These are phyloP conservation scores for Solanum peruvianum DNA, from an alignment of 257 asterid genomes.

Conservation along the genomic window DNA sequence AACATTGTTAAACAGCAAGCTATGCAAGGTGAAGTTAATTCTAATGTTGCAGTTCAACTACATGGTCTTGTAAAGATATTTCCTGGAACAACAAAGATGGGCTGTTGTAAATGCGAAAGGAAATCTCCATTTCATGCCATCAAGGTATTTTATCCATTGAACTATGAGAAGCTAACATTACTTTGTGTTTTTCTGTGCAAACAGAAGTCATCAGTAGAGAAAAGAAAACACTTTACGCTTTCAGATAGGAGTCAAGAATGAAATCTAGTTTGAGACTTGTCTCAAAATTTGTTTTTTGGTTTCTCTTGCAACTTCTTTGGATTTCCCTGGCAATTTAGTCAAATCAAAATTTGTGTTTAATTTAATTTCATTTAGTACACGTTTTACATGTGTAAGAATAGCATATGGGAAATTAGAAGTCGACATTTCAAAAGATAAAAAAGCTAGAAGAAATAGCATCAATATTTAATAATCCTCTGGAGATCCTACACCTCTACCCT, in stretches of 20 bases:
- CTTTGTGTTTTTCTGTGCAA: neutral
- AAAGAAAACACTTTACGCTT: neutral
- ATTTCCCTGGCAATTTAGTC: neutral
- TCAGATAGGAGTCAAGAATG: neutral
- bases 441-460: neutral
- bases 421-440: neutral
- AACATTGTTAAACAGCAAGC: conserved; percentile 63
- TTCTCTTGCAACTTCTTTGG: neutral
- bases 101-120: conserved; percentile 66
- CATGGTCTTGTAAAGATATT: conserved; percentile 69
- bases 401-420: neutral
- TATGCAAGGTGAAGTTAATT: conserved; percentile 36
- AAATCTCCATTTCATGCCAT: conserved; percentile 88
- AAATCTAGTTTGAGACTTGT: neutral
- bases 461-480: neutral
- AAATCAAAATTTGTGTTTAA: neutral
- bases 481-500: neutral
- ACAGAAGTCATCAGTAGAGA: neutral
- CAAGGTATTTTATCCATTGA: conserved; percentile 28
- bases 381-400: neutral
- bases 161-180: neutral
- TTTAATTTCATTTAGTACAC: neutral
- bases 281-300: neutral
- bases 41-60: conserved; percentile 66
- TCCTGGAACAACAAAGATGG: conserved; percentile 51